These are phyloP conservation scores for Penicillium glabrum DNA, from an alignment of 2,329 filamentous ascomycete genomes.

Conservation along the genomic window DNA sequence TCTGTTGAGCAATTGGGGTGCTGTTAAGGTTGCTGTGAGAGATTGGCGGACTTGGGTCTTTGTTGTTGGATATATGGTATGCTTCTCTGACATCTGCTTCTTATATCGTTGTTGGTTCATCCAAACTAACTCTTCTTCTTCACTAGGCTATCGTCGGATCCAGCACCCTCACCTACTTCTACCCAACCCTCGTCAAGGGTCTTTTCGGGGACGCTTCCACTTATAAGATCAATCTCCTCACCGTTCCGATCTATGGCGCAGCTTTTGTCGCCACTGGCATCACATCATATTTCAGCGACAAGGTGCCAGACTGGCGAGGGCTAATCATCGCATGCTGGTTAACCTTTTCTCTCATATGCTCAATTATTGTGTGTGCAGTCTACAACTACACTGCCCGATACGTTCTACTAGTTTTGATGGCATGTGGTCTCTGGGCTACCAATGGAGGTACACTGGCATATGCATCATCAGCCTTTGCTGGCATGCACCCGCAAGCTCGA, in stretches of 20 bases:
- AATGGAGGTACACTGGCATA: slow-evolving; percentile 55
- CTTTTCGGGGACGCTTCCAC: slow-evolving; percentile 28
- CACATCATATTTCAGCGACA: slow-evolving; percentile 51
- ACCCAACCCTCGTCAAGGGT: slow-evolving; percentile 28
- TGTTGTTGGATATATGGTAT: slow-evolving; percentile 44
- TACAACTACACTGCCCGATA: slow-evolving; percentile 57
- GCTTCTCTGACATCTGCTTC: neutral
- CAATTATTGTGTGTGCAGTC: slow-evolving; percentile 45
- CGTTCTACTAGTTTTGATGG: slow-evolving; percentile 57
- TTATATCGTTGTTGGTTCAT: neutral
- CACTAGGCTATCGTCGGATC: slow-evolving; percentile 38
- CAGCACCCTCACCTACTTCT: slow-evolving; percentile 32
- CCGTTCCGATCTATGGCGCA: slow-evolving; percentile 54
- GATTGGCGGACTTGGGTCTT: slow-evolving; percentile 43
- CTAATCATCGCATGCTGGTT: slow-evolving; percentile 53
- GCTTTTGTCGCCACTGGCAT: slow-evolving; percentile 52
- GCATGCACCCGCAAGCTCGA: slow-evolving; percentile 51
- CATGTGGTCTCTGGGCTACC: slow-evolving; percentile 54
- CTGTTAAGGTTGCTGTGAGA: slow-evolving; percentile 15
- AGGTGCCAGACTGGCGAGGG: slow-evolving; percentile 47
- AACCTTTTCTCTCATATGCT: slow-evolving; percentile 37
- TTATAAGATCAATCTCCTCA: slow-evolving; percentile 24
- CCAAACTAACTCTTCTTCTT: neutral
- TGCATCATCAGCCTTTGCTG: slow-evolving; percentile 53
- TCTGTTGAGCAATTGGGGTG: slow-evolving; percentile 16